A percentile compares a stretch with the other conserved stretches of the same genome.
phyloP scores from a whole-genome alignment of 208 protist species.

The Balamuthia mandrillaris region DNA sequence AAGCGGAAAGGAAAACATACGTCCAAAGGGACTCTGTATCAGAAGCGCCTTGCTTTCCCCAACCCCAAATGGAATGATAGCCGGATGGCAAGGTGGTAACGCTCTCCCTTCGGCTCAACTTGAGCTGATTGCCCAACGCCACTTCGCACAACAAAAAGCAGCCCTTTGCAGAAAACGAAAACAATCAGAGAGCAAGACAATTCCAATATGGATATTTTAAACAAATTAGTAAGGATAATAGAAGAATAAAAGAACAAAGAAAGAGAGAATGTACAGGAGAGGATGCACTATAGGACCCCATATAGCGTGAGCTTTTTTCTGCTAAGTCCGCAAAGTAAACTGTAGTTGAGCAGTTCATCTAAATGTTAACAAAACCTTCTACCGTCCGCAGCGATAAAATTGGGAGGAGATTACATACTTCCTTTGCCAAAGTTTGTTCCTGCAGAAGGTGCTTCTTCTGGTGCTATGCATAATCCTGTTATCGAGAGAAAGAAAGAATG shows the following conservation, averaged over 20 bases:
- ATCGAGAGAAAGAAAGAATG: neutral
- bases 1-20: neutral
- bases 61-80: neutral
- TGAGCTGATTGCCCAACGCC: neutral
- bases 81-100: neutral
- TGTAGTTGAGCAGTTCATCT: neutral
- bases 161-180: neutral
- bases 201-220: too few relatives aligned
- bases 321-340: neutral
- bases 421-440: slow-evolving; percentile 28
- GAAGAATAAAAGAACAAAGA: too few relatives aligned
- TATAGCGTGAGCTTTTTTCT: neutral
- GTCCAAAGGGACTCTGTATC: neutral
- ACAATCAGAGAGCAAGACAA: too few relatives aligned
- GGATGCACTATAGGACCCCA: too few relatives aligned
- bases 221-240: too few relatives aligned
- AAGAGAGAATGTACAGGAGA: too few relatives aligned
- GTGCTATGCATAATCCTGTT: neutral
- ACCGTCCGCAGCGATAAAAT: neutral
- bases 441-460: neutral
- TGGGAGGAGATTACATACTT: neutral
- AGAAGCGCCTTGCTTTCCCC: neutral
- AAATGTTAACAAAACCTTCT: neutral
- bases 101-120: neutral
- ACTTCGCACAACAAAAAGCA: neutral